Base-by-base conservation (phyloP, 1,284 basidiomycete species). In the Moesziomyces sp. region DNA sequence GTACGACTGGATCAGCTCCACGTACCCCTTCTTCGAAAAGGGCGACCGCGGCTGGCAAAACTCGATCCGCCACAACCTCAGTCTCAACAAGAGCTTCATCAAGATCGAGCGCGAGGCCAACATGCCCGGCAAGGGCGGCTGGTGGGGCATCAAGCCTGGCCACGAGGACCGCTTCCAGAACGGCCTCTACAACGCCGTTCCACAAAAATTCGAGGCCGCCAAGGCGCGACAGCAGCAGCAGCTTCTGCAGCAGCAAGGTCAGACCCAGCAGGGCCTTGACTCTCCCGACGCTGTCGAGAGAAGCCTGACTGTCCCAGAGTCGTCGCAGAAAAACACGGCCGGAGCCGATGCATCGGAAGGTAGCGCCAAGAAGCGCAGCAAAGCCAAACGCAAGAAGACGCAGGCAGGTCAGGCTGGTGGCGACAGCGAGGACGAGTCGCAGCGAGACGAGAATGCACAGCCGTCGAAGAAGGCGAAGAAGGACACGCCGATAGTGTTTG, bases 31-130 rank as follows among this genome's bases (percentile, higher is more conserved):
- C 84, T 99, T 94, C 87, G 93, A 93, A 84, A 91, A 91, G 46
- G 92, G 92, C 42, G 94, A 97, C 79, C 89, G 91, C n/a, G 95
- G 93, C 26, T 97, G 94, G 94, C 93, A 93, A 89, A 91, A 91
- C 78, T 94, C 93, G 7, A 93, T 97, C 57, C 88, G 94, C n/a
- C 94, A 97, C 85, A 92, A 92, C 71, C 87, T 97, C 2, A 93
- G 92, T 2, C 86, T 96, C 28, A 91, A 94, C 84, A 90, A 91
- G 76, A 90, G 91, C 67, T 97, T 96, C 84, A 85, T 87, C 59
- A 89, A 89, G 52, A 87, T 81, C 46, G 77, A 80, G 52, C 76
- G 82, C 13, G 79, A 77, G 59, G 65, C 78, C 40, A 77, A 78
- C 59, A 82, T 85, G 57, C 85, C 85, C 0, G 86, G 86, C 57